Evolutionary conservation across 1,284 basidiomycete genomes (phyloP).

Genomic region (Moesziomyces sp.): DNA sequence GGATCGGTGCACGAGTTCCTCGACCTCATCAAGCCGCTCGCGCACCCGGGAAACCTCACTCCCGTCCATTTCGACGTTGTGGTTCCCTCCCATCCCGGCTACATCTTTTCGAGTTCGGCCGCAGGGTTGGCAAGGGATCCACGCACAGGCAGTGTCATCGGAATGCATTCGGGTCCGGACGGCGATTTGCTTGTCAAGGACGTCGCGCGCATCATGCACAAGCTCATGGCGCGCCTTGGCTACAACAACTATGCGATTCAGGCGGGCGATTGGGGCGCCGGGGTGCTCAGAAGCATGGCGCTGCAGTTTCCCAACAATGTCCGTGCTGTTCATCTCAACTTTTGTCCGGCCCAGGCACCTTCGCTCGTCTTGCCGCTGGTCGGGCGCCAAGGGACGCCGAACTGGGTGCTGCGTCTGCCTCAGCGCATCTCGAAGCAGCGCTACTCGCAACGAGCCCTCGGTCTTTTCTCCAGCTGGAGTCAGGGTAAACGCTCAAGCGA

Average conservation of each 20-base stretch:
- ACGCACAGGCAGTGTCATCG: slow-evolving; percentile 21
- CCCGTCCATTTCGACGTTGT: slow-evolving; percentile 62
- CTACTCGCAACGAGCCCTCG: slow-evolving; percentile 20
- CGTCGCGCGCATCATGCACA: slow-evolving; percentile 53
- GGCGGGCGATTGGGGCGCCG: slow-evolving; percentile 56
- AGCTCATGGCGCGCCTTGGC: slow-evolving; percentile 54
- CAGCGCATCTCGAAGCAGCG: slow-evolving; percentile 23
- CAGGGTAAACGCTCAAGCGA: slow-evolving; percentile 7
- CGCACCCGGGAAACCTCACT: slow-evolving; percentile 48
- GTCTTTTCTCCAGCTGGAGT: slow-evolving; percentile 23
- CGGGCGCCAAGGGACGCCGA: slow-evolving; percentile 16
- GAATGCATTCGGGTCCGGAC: slow-evolving; percentile 40
- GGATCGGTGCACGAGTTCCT: slow-evolving; percentile 62
- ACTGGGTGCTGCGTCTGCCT: slow-evolving; percentile 31
- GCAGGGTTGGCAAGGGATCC: slow-evolving; percentile 23
- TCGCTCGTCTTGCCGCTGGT: slow-evolving; percentile 37
- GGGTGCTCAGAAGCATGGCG: slow-evolving; percentile 41
- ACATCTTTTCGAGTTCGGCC: slow-evolving; percentile 47
- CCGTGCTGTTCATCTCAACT: slow-evolving; percentile 54
- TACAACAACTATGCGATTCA: slow-evolving; percentile 54
- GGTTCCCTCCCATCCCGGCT: slow-evolving; percentile 65
- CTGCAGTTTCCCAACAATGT: slow-evolving; percentile 33
- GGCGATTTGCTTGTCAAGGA: slow-evolving; percentile 53
- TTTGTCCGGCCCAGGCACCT: slow-evolving; percentile 45
- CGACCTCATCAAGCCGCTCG: slow-evolving; percentile 61